These are phyloP conservation scores for Pisolithus orientalis DNA, from an alignment of 768 basidiomycete species.

Conservation along the genomic window DNA sequence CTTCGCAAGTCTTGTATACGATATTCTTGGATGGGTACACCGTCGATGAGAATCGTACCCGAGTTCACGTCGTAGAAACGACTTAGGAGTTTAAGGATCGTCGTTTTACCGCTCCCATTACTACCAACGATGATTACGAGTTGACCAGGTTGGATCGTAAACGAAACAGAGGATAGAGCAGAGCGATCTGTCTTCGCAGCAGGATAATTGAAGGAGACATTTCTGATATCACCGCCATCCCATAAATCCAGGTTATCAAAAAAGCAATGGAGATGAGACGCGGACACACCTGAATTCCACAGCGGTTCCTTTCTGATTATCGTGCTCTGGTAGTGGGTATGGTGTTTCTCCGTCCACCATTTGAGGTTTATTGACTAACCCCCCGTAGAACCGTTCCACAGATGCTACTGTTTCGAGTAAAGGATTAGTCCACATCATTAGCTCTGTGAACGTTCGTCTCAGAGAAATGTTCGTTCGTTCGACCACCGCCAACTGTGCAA, in stretches of 20 bases:
- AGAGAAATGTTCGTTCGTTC: conserved; percentile 20
- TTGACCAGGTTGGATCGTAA: conserved; percentile 26
- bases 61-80: conserved; percentile 26
- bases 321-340: conserved; percentile 17
- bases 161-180: conserved; percentile 22
- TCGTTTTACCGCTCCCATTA: conserved; percentile 31
- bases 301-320: conserved; percentile 8
- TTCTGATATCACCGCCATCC: conserved; percentile 22
- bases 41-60: conserved; percentile 37
- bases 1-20: conserved; percentile 27
- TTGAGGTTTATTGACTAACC: conserved; percentile 13
- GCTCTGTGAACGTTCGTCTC: conserved; percentile 14
- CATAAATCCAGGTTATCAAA: too few species aligned
- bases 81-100: conserved; percentile 36
- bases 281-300: conserved; percentile 14
- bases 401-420: conserved; percentile 14
- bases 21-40: conserved; percentile 28
- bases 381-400: conserved; percentile 18
- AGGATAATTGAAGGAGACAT: conserved; percentile 50
- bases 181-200: conserved; percentile 22
- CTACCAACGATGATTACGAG: conserved; percentile 30
- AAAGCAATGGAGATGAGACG: too few species aligned
- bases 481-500: conserved; percentile 26
- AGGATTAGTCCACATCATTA: background rate
- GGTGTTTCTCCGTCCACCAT: conserved; percentile 20